Base-by-base conservation (phyloP, 2,329 filamentous ascomycete genomes). In the Hymenoscyphus repandus region DNA sequence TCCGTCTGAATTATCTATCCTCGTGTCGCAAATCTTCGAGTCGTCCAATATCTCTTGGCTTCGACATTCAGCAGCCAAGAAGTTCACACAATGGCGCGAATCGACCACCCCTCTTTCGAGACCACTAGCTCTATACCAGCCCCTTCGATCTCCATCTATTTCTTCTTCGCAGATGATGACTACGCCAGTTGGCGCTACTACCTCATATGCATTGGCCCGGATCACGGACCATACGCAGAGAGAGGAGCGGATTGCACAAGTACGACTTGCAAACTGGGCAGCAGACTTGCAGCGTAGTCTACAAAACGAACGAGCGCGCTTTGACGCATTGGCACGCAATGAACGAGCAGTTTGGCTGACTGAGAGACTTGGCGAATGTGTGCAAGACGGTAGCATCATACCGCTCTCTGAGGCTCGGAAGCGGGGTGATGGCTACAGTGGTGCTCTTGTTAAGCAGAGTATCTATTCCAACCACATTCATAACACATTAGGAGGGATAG, bases 201-300 rank as follows among this genome's bases (percentile, higher is more conserved):
- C 71, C 51, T 77, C 74, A n/a, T 80, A 81, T 58, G 74, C 82
- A 5, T 71, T 88, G 44, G 78, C 83, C 5, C 74, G 81, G 50
- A 73, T 86, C 48, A 72, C 77, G 36, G 79, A 81, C 58, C 73
- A 82, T 62, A 77, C 76, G 3, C 76, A 79, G 52, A 72, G 75
- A 15, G 80, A 85, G 62, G 80, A 85, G 58, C 74, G 72, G 6
- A 69, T 83, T 38, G 80, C 82, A 11, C 81, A 85, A 57, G 75
- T 92, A n/a, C 77, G 85, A 6, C 74, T 95, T 15, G 86, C 85
- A 1, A 87, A 86, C 63, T 95, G 90, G 90, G 89, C 90, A 0
- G 78, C 82, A 6, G 87, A 93, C 60, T 74, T 95, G 0, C 88
- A 95, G 64, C 80, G 82, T 50, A 89, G 85, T 62, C 72, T 93